A percentile compares a stretch with the other conserved stretches of the same genome.
These are phyloP conservation scores for Pleurotus giganteus DNA, from an alignment of 768 basidiomycete genomes.

Conservation along the genomic window DNA sequence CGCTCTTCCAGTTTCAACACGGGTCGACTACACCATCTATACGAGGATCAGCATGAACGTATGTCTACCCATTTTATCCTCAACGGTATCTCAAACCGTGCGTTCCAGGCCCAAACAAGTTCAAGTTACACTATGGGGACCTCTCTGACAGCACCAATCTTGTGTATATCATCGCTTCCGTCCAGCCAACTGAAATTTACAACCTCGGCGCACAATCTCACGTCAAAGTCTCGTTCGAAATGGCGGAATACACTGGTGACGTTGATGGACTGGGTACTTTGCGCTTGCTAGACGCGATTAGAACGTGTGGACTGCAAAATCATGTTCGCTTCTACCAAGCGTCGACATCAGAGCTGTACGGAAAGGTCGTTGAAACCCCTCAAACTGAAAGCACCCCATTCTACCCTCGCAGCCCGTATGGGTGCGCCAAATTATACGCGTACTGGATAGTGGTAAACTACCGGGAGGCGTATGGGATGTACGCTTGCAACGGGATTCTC, in stretches of 20 bases:
- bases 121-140: conserved; percentile 90
- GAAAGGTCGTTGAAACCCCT: conserved; percentile 93
- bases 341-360: conserved; percentile 95
- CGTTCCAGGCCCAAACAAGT: conserved; percentile 61
- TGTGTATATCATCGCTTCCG: conserved; percentile 93
- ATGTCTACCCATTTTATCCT: conserved; percentile 25
- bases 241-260: conserved; percentile 98
- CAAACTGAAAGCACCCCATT: conserved; percentile 97
- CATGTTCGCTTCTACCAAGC: conserved; percentile 97
- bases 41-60: conserved; percentile 92
- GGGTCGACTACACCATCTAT: conserved; percentile 89
- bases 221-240: conserved; percentile 99
- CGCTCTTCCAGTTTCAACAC: conserved; percentile 99
- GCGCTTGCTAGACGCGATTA: conserved; percentile 92
- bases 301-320: conserved; percentile 92
- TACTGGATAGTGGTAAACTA: conserved; percentile 93
- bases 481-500: conserved; percentile 93
- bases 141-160: conserved; percentile 96
- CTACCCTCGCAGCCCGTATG: conserved; percentile 97
- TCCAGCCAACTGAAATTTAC: conserved; percentile 95
- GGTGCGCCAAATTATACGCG: conserved; percentile 91
- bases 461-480: conserved; percentile 95
- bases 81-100: conserved; percentile 6
- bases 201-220: conserved; percentile 98
- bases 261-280: conserved; percentile 95